Percentiles rank a stretch among this genome's conserved stretches.
phyloP scores from a whole-genome alignment of 2,329 filamentous ascomycete genomes.

The Mycosphaerella sp. region DNA sequence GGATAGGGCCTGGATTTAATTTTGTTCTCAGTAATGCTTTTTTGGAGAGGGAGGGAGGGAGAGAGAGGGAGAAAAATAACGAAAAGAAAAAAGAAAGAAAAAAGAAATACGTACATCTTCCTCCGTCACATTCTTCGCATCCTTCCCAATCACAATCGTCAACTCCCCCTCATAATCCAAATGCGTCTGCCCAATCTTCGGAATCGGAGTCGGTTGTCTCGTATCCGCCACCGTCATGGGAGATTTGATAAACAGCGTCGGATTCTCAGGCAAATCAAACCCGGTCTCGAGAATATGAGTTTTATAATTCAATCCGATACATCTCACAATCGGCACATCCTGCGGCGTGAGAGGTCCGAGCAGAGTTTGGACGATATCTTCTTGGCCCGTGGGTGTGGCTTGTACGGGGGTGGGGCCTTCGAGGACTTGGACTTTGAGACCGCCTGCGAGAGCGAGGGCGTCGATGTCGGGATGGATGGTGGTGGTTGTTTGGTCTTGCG shows the following conservation, averaged over 20 bases:
- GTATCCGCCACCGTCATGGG: conserved; percentile 60
- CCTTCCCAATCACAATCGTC: conserved; percentile 64
- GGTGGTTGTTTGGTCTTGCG: conserved; percentile 14
- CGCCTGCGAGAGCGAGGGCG: conserved; percentile 35
- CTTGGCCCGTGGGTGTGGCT: conserved; percentile 50
- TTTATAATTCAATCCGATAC: conserved; percentile 55
- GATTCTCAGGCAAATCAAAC: conserved; percentile 63
- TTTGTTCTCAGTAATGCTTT: background rate
- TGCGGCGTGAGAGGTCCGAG: conserved; percentile 47
- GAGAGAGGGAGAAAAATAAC: background rate
- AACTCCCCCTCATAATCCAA: conserved; percentile 79
- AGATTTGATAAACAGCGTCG: conserved; percentile 70
- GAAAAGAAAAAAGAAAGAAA: background rate
- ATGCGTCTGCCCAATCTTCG: conserved; percentile 57
- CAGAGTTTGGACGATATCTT: conserved; percentile 49
- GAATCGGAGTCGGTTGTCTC: conserved; percentile 60
- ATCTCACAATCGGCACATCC: conserved; percentile 53
- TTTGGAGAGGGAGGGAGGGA: background rate
- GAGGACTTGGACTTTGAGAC: conserved; percentile 50
- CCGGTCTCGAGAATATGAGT: conserved; percentile 51
- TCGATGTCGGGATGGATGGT: conserved; percentile 31
- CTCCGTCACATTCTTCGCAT: conserved; percentile 59
- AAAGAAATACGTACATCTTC: conserved; percentile 28
- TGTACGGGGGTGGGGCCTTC: conserved; percentile 40
- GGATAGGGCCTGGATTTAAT: conserved; percentile 50